phyloP scores from a whole-genome alignment of 1,284 basidiomycete genomes.

The Cryptococcus depauperatus region DNA sequence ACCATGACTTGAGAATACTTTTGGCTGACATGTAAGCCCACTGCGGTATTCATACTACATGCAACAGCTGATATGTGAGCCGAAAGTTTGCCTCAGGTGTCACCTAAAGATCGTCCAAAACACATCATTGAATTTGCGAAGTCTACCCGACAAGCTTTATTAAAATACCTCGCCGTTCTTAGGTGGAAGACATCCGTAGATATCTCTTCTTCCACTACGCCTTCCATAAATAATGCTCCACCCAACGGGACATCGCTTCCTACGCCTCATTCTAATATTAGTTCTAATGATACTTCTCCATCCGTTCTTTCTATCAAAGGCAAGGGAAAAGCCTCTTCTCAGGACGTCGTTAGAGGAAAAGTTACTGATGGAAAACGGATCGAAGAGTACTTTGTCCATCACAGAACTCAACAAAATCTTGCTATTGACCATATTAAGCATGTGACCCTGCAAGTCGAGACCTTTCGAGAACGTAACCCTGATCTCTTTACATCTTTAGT shows the following conservation, averaged over 20 bases:
- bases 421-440: slow-evolving; percentile 34
- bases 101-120: slow-evolving; percentile 27
- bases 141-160: slow-evolving; percentile 32
- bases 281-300: slow-evolving; percentile 33
- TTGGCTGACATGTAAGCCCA: slow-evolving; percentile 28
- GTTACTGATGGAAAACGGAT: slow-evolving; percentile 39
- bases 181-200: slow-evolving; percentile 41
- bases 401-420: slow-evolving; percentile 36
- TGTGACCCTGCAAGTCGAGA: slow-evolving; percentile 27
- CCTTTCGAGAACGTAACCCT: slow-evolving; percentile 38
- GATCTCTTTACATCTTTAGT: slow-evolving; percentile 38
- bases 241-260: slow-evolving; percentile 24
- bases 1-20: slow-evolving; percentile 30
- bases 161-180: slow-evolving; percentile 40
- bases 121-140: slow-evolving; percentile 39
- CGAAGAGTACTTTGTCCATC: slow-evolving; percentile 36
- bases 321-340: slow-evolving; percentile 23
- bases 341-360: slow-evolving; percentile 20
- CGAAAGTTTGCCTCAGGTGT: slow-evolving; percentile 17
- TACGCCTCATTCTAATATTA: slow-evolving; percentile 35
- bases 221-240: slow-evolving; percentile 1
- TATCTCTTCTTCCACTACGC: slow-evolving; percentile 10
- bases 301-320: slow-evolving; percentile 19
- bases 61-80: slow-evolving; percentile 4
- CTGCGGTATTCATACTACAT: neutral